These are phyloP conservation scores for Bullera alba DNA, from an alignment of 768 basidiomycete genomes.

Conservation along the genomic window DNA sequence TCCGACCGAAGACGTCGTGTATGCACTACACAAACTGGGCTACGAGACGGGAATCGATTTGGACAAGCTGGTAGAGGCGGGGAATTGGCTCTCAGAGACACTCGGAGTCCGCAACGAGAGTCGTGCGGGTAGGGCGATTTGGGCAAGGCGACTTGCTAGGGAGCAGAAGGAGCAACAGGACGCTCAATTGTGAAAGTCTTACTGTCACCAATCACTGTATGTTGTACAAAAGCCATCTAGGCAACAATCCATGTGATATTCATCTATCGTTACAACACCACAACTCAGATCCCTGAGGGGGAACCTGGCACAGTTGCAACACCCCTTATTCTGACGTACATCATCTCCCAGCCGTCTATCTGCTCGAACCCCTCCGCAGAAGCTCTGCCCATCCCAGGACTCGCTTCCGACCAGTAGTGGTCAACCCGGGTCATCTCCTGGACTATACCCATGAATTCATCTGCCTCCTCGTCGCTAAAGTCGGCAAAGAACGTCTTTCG, in stretches of 20 bases:
- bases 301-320: constrained; percentile 45
- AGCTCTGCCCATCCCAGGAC: constrained; percentile 17
- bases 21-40: constrained; percentile 63
- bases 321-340: constrained; percentile 67
- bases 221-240: no score
- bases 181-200: neutral
- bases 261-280: neutral
- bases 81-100: constrained; percentile 70
- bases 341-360: constrained; percentile 54
- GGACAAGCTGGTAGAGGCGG: constrained; percentile 64
- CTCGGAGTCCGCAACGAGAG: constrained; percentile 66
- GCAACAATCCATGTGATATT: no score
- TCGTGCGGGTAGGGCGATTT: constrained; percentile 67
- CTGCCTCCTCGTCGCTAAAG: constrained; percentile 55
- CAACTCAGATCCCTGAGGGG: neutral
- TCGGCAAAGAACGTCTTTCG: constrained; percentile 57
- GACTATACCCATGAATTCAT: constrained; percentile 59
- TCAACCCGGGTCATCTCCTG: constrained; percentile 41
- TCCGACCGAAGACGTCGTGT: constrained; percentile 81
- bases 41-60: constrained; percentile 59
- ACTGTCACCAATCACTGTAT: neutral
- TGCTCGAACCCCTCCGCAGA: neutral
- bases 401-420: constrained; percentile 23
- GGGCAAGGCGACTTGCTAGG: constrained; percentile 44
- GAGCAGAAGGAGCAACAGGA: constrained; percentile 1